These are phyloP conservation scores for Leccinum subspadiceum DNA, from an alignment of 1,284 basidiomycete species.

Conservation along the genomic window DNA sequence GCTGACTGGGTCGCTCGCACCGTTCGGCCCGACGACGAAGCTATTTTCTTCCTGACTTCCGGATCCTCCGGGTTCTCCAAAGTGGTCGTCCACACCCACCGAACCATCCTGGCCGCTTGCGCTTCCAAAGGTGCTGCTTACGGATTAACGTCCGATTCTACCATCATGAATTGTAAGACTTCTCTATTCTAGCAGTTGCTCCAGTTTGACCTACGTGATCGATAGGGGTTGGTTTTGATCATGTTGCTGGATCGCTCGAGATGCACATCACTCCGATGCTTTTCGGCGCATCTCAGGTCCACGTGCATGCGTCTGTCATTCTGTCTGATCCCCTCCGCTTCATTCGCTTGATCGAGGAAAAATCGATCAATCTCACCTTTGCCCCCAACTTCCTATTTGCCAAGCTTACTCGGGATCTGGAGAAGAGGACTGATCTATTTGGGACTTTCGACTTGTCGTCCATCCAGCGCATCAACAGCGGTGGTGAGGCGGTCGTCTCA, in stretches of 20 bases:
- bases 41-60: conserved; percentile 33
- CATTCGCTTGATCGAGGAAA: conserved; percentile 27
- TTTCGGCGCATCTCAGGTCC: conserved; percentile 28
- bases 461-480: conserved; percentile 31
- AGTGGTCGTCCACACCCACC: conserved; percentile 35
- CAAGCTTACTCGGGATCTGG: conserved; percentile 35
- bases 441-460: conserved; percentile 34
- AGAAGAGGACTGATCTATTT: conserved; percentile 18
- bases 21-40: conserved; percentile 26
- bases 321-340: conserved; percentile 23
- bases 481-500: conserved; percentile 41
- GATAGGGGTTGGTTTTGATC: conserved; percentile 37
- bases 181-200: background rate
- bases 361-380: conserved; percentile 31
- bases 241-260: conserved; percentile 36
- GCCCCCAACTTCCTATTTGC: conserved; percentile 46
- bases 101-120: conserved; percentile 29
- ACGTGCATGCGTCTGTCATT: conserved; percentile 29
- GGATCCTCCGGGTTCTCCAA: conserved; percentile 38
- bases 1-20: conserved; percentile 13
- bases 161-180: conserved; percentile 27
- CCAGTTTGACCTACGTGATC: background rate
- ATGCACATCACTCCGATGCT: conserved; percentile 31
- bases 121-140: conserved; percentile 22
- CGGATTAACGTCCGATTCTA: conserved; percentile 25